Conservation (phyloP, 306 rosid genomes). For the Senna tora region DNA sequence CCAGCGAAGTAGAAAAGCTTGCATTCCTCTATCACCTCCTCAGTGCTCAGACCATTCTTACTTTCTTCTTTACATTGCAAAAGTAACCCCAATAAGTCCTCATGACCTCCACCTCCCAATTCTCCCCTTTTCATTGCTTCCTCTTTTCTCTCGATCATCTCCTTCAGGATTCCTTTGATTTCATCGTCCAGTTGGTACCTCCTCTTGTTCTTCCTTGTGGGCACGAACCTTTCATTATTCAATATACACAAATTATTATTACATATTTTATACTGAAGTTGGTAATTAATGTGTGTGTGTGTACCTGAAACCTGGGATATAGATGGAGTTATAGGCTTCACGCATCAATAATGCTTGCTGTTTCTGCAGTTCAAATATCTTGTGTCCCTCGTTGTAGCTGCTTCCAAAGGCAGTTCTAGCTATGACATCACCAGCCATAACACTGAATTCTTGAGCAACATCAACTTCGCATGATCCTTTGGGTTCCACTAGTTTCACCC, state of each 20-base stretch:
- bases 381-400: conserved; percentile 53
- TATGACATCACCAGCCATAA: conserved; percentile 44
- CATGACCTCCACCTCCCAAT: conserved; percentile 29
- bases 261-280: not conserved
- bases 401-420: conserved; percentile 57
- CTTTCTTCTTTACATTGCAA: conserved; percentile 36
- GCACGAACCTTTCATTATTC: conserved; percentile 40
- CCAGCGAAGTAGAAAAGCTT: conserved; percentile 62
- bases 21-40: conserved; percentile 63
- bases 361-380: conserved; percentile 50
- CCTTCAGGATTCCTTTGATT: conserved; percentile 40
- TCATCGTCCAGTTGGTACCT: conserved; percentile 44
- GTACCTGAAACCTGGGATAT: conserved; percentile 57
- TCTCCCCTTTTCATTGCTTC: conserved; percentile 36
- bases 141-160: conserved; percentile 43
- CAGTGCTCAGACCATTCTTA: conserved; percentile 39
- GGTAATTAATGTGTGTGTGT: not conserved
- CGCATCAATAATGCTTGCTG: conserved; percentile 38
- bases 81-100: conserved; percentile 47
- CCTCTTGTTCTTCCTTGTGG: conserved; percentile 49
- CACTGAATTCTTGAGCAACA: conserved; percentile 40
- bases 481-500: conserved; percentile 33
- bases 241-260: too few species aligned
- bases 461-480: conserved; percentile 50
- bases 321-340: conserved; percentile 44